phyloP scores from a whole-genome alignment of 352 stramenopile genomes.

The Thalassiosira hispida region DNA sequence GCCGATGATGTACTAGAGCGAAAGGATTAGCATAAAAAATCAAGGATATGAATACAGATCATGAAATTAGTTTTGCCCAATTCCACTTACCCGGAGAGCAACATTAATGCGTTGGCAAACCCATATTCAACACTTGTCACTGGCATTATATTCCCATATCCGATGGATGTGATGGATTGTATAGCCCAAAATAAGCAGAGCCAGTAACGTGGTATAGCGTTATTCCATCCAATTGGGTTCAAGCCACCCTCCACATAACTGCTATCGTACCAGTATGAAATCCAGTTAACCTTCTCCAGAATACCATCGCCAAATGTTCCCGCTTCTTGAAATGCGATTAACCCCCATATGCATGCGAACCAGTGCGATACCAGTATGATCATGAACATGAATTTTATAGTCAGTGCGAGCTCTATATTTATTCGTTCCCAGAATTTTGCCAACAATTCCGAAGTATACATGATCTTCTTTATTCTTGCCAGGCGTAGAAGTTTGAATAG shows the following conservation, averaged over 20 bases:
- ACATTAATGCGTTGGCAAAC: conserved; percentile 44
- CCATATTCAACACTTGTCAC: conserved; percentile 59
- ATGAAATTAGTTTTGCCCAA: no score
- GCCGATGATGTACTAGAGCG: conserved; percentile 64
- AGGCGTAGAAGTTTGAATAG: conserved; percentile 55
- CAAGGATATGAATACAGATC: conserved; percentile 31
- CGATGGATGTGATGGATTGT: conserved; percentile 71
- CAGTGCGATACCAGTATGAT: conserved; percentile 54
- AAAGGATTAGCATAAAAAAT: conserved; percentile 56
- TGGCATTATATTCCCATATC: conserved; percentile 66
- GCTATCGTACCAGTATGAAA: conserved; percentile 46
- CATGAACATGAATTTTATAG: conserved; percentile 54
- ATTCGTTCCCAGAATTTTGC: conserved; percentile 26
- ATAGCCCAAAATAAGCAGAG: conserved; percentile 71
- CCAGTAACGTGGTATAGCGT: conserved; percentile 53
- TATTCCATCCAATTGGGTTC: conserved; percentile 58
- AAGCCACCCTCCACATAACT: conserved; percentile 46
- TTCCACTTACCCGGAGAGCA: conserved; percentile 15
- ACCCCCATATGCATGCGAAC: conserved; percentile 61
- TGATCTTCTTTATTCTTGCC: conserved; percentile 32
- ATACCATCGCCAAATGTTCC: conserved; percentile 43
- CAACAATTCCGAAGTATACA: conserved; percentile 33
- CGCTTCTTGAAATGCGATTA: conserved; percentile 50
- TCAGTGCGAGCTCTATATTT: conserved; percentile 25
- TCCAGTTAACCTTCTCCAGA: conserved; percentile 51